Evolutionary conservation across 1,284 basidiomycete species (phyloP).

Genomic region (Heterobasidion annosum): DNA sequence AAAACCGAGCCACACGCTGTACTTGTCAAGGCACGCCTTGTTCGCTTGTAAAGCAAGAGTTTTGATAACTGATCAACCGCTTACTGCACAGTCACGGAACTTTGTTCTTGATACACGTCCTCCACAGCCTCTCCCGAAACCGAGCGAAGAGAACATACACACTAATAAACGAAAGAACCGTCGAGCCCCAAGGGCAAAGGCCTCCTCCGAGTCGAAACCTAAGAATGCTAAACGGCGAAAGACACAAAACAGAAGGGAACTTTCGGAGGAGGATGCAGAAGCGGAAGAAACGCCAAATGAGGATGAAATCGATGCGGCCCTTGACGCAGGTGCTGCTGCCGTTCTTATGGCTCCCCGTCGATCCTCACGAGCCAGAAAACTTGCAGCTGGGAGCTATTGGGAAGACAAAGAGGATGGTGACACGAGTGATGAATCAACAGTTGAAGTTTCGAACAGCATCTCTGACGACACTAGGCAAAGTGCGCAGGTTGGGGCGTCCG

Average conservation of each 20-base stretch:
- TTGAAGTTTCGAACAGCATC: constrained; percentile 7
- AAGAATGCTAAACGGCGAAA: constrained; percentile 30
- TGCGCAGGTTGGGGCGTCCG: background rate
- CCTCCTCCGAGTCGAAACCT: background rate
- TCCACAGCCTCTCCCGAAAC: constrained; percentile 1
- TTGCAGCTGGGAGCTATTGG: constrained; percentile 11
- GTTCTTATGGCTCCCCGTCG: constrained; percentile 13
- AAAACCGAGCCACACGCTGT: constrained; percentile 66
- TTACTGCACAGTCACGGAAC: constrained; percentile 33
- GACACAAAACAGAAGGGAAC: constrained; percentile 31
- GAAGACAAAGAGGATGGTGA: constrained; percentile 14
- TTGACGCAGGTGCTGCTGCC: background rate
- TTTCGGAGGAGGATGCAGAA: constrained; percentile 16
- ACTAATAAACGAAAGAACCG: constrained; percentile 17
- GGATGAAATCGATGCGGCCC: constrained; percentile 15
- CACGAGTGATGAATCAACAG: constrained; percentile 14
- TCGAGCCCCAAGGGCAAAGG: constrained; percentile 4
- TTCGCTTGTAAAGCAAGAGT: background rate
- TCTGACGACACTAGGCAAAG: background rate
- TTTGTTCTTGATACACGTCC: constrained; percentile 36
- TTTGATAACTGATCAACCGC: background rate
- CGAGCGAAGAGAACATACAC: background rate
- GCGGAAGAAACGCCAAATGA: constrained; percentile 16
- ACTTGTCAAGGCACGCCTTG: constrained; percentile 49
- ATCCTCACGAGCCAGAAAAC: constrained; percentile 18